A percentile compares a stretch with the other conserved stretches of the same genome.
Evolutionary conservation across 176 grass and related monocot species (phyloP).

Genomic region (Tillandsia fasciculata): DNA sequence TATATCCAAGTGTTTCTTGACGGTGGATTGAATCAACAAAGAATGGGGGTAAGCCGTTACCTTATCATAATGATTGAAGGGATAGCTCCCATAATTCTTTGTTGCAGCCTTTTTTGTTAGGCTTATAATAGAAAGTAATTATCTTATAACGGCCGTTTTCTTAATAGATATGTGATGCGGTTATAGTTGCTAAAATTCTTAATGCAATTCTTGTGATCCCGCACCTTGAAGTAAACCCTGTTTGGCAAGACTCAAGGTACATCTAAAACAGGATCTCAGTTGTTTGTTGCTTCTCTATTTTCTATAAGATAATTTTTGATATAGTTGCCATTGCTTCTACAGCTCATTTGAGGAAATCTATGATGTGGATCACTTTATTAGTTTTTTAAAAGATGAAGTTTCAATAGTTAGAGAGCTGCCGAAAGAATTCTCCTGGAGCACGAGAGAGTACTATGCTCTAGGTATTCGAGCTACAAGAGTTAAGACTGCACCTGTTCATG

Average conservation of each 20-base stretch:
- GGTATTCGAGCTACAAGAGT: slow-evolving; percentile 76
- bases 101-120: background rate
- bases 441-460: slow-evolving; percentile 79
- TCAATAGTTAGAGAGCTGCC: slow-evolving; percentile 48
- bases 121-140: background rate
- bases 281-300: background rate
- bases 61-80: background rate
- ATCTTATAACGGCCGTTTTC: slow-evolving; percentile 5
- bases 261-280: slow-evolving; percentile 9
- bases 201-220: slow-evolving; percentile 91
- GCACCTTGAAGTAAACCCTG: slow-evolving; percentile 90
- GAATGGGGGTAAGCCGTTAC: slow-evolving; percentile 65
- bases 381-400: slow-evolving; percentile 57
- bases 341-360: slow-evolving; percentile 88
- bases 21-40: slow-evolving; percentile 92
- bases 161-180: slow-evolving; percentile 90
- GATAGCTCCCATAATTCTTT: background rate
- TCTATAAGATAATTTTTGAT: slow-evolving; percentile 1
- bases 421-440: slow-evolving; percentile 88
- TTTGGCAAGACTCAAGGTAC: slow-evolving; percentile 92
- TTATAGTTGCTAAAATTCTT: slow-evolving; percentile 90
- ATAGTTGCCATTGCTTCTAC: slow-evolving; percentile 11
- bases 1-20: slow-evolving; percentile 98
- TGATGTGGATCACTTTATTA: slow-evolving; percentile 77
- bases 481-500: slow-evolving; percentile 80